phyloP scores from a whole-genome alignment of 495 filamentous ascomycete species.

The Aspergillus bridgeri region DNA sequence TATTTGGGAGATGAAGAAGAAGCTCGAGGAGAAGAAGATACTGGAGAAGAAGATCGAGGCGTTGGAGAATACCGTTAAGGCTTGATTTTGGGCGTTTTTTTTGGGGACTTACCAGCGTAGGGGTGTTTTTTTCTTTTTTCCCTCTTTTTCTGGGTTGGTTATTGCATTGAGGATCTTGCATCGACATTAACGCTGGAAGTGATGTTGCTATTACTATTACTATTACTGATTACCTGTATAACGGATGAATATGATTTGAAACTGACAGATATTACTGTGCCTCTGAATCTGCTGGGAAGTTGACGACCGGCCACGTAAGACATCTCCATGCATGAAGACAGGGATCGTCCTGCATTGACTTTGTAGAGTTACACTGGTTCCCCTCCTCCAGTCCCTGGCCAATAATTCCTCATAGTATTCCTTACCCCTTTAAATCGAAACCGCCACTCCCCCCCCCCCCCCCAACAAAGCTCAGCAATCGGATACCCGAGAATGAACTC shows the following conservation, averaged over 20 bases:
- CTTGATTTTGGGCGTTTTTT: not conserved
- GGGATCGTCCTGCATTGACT: not conserved
- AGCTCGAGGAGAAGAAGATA: slow-evolving; percentile 8
- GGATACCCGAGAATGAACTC: too few species aligned
- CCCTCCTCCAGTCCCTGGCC: too few species aligned
- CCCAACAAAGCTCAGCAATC: too few species aligned
- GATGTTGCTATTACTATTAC: not conserved
- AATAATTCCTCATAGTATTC: too few species aligned
- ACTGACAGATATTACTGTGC: not conserved
- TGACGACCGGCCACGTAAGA: not conserved
- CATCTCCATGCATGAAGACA: not conserved
- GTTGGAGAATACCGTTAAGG: not conserved
- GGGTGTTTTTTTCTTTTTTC: not conserved
- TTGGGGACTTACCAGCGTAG: not conserved
- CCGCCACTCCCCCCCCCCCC: too few species aligned
- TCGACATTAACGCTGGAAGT: not conserved
- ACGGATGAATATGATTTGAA: not conserved
- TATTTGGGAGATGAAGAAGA: slow-evolving; percentile 23
- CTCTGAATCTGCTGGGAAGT: not conserved
- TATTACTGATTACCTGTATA: not conserved
- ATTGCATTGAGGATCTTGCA: not conserved
- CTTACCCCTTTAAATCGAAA: too few species aligned
- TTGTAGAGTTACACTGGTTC: too few species aligned
- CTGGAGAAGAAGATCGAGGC: not conserved
- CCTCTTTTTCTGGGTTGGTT: not conserved